phyloP scores from a whole-genome alignment of 2,329 filamentous ascomycete genomes.

The Trichoderma afroharzianum region DNA sequence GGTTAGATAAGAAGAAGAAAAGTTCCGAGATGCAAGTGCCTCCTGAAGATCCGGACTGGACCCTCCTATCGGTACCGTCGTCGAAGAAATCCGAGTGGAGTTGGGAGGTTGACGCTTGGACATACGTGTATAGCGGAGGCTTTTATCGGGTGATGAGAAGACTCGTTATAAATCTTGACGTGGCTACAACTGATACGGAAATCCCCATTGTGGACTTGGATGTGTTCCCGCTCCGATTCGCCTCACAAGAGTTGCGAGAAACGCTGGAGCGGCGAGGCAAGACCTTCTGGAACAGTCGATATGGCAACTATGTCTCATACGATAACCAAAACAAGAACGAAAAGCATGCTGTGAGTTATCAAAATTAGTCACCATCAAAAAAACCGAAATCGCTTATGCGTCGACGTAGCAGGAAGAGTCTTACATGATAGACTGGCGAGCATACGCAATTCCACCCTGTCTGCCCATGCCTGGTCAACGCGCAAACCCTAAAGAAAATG shows the following conservation, averaged over 20 bases:
- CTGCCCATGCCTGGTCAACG: fast-evolving
- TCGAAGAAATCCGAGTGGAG: background rate
- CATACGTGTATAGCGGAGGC: background rate
- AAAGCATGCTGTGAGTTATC: background rate
- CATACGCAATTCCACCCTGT: background rate
- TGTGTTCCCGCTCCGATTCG: background rate
- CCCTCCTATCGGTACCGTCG: background rate
- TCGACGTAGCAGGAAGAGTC: background rate
- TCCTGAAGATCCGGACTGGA: background rate
- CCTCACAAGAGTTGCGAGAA: background rate
- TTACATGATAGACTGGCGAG: background rate
- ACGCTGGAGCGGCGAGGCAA: background rate
- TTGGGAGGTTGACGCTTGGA: background rate
- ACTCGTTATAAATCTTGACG: background rate
- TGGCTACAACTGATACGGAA: background rate
- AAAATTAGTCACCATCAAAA: background rate
- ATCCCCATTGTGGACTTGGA: background rate
- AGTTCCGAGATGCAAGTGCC: background rate
- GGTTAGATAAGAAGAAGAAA: background rate
- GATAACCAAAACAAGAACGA: background rate
- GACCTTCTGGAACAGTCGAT: background rate
- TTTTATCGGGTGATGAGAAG: background rate
- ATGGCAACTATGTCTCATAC: background rate
- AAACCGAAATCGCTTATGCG: background rate
- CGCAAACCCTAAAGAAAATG: background rate